A percentile compares a stretch with the other conserved stretches of the same genome.
Conservation (phyloP, 371 early-diverging fungal species). For the Fennellomyces sp. region DNA sequence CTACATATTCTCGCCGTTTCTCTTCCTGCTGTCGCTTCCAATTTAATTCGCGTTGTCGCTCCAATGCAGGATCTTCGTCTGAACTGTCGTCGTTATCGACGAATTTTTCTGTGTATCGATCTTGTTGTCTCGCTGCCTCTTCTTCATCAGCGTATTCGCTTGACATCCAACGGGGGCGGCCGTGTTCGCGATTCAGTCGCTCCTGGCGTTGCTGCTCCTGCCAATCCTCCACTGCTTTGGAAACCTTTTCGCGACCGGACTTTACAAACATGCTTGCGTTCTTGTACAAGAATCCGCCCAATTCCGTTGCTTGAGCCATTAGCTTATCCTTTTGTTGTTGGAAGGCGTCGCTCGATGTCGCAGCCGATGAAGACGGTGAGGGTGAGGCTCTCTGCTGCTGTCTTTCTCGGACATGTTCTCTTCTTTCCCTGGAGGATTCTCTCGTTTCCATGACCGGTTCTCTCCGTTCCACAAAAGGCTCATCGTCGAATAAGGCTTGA, state of each 20-base stretch:
- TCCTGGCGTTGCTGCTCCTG: constrained; percentile 49
- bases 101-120: constrained; percentile 25
- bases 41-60: constrained; percentile 17
- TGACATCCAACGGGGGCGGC: constrained; percentile 42
- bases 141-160: constrained; percentile 33
- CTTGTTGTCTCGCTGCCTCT: not conserved
- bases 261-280: constrained; percentile 75
- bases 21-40: constrained; percentile 20
- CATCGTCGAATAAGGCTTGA: too few species aligned
- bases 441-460: too few species aligned
- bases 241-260: constrained; percentile 69
- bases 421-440: too few species aligned
- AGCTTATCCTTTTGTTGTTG: constrained; percentile 66
- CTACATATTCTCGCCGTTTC: constrained; percentile 15
- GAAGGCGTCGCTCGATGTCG: too few species aligned
- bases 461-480: too few species aligned
- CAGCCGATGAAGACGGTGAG: constrained; percentile 5
- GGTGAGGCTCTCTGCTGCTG: not conserved
- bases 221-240: constrained; percentile 68
- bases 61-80: constrained; percentile 27
- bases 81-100: constrained; percentile 32
- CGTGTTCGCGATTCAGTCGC: constrained; percentile 30
- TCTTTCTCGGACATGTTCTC: not conserved
- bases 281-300: constrained; percentile 71
- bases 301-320: constrained; percentile 67